Percentiles rank a stretch among this genome's conserved stretches.
phyloP scores from a whole-genome alignment of 768 basidiomycete species.

The Galerina sulciceps region DNA sequence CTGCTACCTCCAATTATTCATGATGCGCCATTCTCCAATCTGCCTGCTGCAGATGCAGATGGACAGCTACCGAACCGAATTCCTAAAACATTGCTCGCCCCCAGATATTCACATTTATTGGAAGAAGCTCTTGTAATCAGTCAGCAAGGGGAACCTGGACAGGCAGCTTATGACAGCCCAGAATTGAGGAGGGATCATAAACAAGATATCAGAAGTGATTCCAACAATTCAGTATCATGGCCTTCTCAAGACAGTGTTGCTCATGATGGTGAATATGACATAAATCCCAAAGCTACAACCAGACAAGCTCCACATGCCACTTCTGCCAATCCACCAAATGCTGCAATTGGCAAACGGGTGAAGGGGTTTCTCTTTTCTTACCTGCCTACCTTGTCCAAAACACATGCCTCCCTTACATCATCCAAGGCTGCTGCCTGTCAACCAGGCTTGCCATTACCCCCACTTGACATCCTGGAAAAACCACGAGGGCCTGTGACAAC shows the following conservation, averaged over 20 bases:
- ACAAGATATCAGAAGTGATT: background rate
- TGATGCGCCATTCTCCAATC: slow-evolving; percentile 36
- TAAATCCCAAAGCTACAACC: background rate
- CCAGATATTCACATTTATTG: slow-evolving; percentile 60
- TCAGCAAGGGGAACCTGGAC: background rate
- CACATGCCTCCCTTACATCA: slow-evolving; percentile 25
- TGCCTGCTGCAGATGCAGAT: slow-evolving; percentile 25
- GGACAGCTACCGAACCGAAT: slow-evolving; percentile 26
- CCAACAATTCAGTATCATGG: too few relatives aligned
- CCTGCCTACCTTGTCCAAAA: slow-evolving; percentile 51
- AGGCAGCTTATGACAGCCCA: too few relatives aligned
- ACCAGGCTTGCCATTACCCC: slow-evolving; percentile 59
- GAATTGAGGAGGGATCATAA: background rate
- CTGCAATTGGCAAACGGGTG: slow-evolving; percentile 51
- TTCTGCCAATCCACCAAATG: background rate
- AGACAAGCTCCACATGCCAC: background rate
- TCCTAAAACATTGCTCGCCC: slow-evolving; percentile 50
- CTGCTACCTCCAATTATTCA: slow-evolving; percentile 26
- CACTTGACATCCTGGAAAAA: slow-evolving; percentile 52
- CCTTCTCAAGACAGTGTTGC: background rate
- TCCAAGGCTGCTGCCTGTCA: slow-evolving; percentile 25
- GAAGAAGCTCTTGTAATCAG: slow-evolving; percentile 44
- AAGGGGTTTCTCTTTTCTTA: slow-evolving; percentile 67
- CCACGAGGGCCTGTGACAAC: slow-evolving; percentile 61
- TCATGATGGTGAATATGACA: background rate